Percentiles rank a stretch among this genome's conserved stretches.
These are phyloP conservation scores for Primulina eburnea DNA, from an alignment of 257 asterid species.

Conservation along the genomic window DNA sequence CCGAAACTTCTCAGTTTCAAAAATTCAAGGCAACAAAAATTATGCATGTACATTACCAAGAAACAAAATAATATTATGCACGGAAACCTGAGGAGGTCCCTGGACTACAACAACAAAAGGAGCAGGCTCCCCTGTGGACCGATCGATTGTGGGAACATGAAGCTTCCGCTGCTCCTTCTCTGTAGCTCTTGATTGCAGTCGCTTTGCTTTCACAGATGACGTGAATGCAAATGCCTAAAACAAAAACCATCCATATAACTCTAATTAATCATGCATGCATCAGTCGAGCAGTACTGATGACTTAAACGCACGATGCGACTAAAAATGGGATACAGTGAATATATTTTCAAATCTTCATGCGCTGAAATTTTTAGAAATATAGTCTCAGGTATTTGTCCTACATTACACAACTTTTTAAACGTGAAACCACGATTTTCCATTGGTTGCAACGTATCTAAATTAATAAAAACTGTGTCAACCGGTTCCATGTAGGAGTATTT, in stretches of 20 bases:
- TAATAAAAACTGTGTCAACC: neutral
- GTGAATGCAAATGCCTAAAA: slow-evolving; percentile 81
- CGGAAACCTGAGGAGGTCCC: slow-evolving; percentile 89
- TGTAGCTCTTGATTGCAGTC: slow-evolving; percentile 69
- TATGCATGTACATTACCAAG: neutral
- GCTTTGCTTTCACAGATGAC: slow-evolving; percentile 79
- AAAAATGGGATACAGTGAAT: neutral
- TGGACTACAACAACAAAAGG: slow-evolving; percentile 89
- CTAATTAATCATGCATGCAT: slow-evolving; percentile 7
- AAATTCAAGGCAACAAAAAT: neutral
- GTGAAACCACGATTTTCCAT: neutral
- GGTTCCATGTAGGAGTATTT: neutral
- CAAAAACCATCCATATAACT: slow-evolving; percentile 18
- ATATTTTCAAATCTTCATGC: neutral
- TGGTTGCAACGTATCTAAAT: neutral
- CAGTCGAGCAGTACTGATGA: slow-evolving; percentile 8
- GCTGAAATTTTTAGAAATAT: neutral
- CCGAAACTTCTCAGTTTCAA: slow-evolving; percentile 22
- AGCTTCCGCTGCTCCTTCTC: slow-evolving; percentile 95
- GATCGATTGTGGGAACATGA: slow-evolving; percentile 79
- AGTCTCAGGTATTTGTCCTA: neutral
- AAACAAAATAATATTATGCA: slow-evolving; percentile 1
- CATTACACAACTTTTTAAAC: neutral
- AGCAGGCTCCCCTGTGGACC: slow-evolving; percentile 82
- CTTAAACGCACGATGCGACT: slow-evolving; percentile 3